These are phyloP conservation scores for Silybum marianum DNA, from an alignment of 129 eudicot species.

Conservation along the genomic window DNA sequence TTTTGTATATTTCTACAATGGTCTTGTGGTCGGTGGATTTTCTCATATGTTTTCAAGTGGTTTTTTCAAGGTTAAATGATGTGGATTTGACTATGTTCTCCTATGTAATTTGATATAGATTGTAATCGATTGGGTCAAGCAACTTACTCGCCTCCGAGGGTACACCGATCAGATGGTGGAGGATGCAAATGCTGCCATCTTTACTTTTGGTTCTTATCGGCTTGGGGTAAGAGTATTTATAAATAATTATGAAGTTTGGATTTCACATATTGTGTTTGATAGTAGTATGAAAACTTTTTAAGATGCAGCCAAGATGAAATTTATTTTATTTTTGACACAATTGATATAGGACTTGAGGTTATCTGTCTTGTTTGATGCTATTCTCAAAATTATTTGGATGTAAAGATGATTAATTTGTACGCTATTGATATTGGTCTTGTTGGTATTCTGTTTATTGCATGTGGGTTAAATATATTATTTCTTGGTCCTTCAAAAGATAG, in stretches of 20 bases:
- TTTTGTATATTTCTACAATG: background rate
- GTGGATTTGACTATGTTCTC: constrained; percentile 18
- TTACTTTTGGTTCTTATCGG: constrained; percentile 66
- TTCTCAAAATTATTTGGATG: background rate
- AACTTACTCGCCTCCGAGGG: constrained; percentile 55
- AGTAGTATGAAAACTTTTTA: background rate
- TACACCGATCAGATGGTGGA: constrained; percentile 66
- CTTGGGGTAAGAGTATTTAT: constrained; percentile 26
- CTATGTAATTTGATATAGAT: constrained; percentile 26
- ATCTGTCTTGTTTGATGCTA: background rate
- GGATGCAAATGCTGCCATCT: constrained; percentile 61
- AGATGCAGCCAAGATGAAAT: background rate
- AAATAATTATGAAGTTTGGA: background rate
- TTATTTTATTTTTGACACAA: background rate
- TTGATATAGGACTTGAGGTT: background rate
- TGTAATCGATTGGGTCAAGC: constrained; percentile 63
- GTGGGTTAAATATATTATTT: background rate
- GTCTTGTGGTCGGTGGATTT: background rate
- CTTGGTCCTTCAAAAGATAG: background rate
- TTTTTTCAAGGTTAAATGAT: background rate
- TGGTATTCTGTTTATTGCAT: background rate
- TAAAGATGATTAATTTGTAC: background rate
- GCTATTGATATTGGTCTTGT: background rate
- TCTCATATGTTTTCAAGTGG: background rate
- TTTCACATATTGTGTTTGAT: constrained; percentile 2